These are phyloP conservation scores for Xylaria arbuscula DNA, from an alignment of 2,329 filamentous ascomycete species.

Conservation along the genomic window DNA sequence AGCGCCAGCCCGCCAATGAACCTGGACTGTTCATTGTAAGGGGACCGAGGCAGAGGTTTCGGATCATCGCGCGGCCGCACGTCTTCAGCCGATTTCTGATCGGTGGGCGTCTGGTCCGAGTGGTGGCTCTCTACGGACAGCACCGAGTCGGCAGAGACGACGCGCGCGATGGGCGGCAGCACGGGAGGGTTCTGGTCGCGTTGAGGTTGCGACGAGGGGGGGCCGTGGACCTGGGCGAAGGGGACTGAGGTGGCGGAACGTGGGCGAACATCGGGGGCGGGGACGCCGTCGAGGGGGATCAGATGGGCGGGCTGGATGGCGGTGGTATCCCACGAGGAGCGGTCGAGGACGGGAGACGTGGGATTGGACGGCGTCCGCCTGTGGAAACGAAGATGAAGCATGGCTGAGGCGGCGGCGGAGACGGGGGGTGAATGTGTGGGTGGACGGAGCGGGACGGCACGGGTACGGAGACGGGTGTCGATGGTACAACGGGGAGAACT, in stretches of 20 bases:
- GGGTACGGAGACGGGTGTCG: slow-evolving; percentile 24
- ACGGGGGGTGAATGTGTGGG: background rate
- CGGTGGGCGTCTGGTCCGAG: slow-evolving; percentile 16
- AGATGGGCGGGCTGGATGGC: slow-evolving; percentile 57
- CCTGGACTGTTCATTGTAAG: slow-evolving; percentile 55
- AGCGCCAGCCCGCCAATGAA: slow-evolving; percentile 68
- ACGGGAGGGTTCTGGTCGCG: slow-evolving; percentile 48
- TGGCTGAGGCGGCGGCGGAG: slow-evolving; percentile 42
- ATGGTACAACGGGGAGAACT: slow-evolving; percentile 38
- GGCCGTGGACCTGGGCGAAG: slow-evolving; percentile 50
- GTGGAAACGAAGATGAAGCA: slow-evolving; percentile 69
- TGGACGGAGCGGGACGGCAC: slow-evolving; percentile 6
- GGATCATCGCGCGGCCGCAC: slow-evolving; percentile 38
- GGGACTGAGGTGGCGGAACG: slow-evolving; percentile 45
- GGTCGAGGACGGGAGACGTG: slow-evolving; percentile 63
- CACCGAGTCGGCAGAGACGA: slow-evolving; percentile 57
- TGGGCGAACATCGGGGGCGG: slow-evolving; percentile 58
- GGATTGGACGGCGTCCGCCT: slow-evolving; percentile 67
- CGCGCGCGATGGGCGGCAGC: slow-evolving; percentile 61
- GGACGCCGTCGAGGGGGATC: slow-evolving; percentile 58
- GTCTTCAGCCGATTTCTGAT: slow-evolving; percentile 16
- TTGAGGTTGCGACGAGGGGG: slow-evolving; percentile 52
- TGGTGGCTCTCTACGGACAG: slow-evolving; percentile 40
- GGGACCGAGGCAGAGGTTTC: slow-evolving; percentile 49
- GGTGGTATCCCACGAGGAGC: slow-evolving; percentile 55